Base-by-base conservation (phyloP, 768 basidiomycete genomes). In the Trametes coccinea region DNA sequence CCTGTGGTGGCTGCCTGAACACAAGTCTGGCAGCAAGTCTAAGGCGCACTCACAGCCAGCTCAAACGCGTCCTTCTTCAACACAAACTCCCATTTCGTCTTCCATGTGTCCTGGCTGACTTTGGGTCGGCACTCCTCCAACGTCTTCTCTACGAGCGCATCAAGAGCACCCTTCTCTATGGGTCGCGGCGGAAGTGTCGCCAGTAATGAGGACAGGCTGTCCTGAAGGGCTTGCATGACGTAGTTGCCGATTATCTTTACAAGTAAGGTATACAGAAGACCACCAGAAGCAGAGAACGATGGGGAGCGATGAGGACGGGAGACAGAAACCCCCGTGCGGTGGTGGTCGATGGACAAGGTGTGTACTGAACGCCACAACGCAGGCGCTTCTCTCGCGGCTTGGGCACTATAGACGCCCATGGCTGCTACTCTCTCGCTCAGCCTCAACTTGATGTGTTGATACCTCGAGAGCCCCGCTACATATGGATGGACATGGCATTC, bases 1-100 rank as follows among this genome's bases (percentile, higher is more conserved):
- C 77, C 92, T 93, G 66, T 9, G 13, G 31, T 22, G 13, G 27
- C 37, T 22, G 51, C 2, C 10, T 30, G 5, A 48, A 30, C 33
- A 4, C 30, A 14, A 49, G 27, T 14, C 48, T 14, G 11, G 22
- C 14, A 27, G n/a, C 41, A 56, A 53, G 33, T 40, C 14, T 10
- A 4, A 13, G 14, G 16, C 41, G 46, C 33, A 82, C 85, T 68
- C 67, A 92, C 92, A 53, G 90, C 89, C 62, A 90, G 78, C 49
- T 76, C 76, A 69, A 90, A 89, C 47, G 92, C 80, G 68, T 90
- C 89, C 63, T 84, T 84, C 76, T 83, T 84, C 37, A 92, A 74
- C 41, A 86, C 74, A 64, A 83, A 83, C 69, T 93, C 92, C 91
- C 92, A 93, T 66, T 85, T 84, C 48, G 81, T 84, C 72, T 84